Evolutionary conservation across 202 grass and related monocot genomes (phyloP).

Genomic region (Thinopyrum obtusiflorum): DNA sequence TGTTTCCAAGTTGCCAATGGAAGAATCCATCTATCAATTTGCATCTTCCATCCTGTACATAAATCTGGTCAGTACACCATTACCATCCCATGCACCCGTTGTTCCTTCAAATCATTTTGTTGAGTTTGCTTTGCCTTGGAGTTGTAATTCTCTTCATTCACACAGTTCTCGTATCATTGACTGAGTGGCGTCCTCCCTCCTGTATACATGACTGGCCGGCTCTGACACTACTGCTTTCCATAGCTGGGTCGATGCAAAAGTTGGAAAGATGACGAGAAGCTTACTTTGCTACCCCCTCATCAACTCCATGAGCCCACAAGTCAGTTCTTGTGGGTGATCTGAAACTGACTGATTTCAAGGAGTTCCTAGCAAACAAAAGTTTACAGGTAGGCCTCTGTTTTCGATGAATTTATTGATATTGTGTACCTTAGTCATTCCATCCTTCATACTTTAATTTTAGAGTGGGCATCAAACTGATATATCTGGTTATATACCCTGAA

Average conservation of each 20-base stretch:
- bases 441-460: not conserved
- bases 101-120: too few species aligned
- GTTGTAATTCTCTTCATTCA: too few species aligned
- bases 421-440: not conserved
- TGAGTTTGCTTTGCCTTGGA: too few species aligned
- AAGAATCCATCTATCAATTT: too few species aligned
- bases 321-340: slow-evolving; percentile 77
- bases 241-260: slow-evolving; percentile 69
- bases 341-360: slow-evolving; percentile 87
- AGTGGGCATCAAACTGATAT: not conserved
- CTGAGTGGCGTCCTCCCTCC: too few species aligned
- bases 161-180: too few species aligned
- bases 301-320: slow-evolving; percentile 54
- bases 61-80: too few species aligned
- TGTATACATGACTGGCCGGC: too few species aligned
- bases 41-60: too few species aligned
- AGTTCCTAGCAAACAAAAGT: slow-evolving; percentile 71
- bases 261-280: slow-evolving; percentile 64
- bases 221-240: not conserved
- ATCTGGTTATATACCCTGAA: not conserved
- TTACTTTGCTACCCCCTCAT: slow-evolving; percentile 46
- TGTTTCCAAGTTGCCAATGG: too few species aligned
- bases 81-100: too few species aligned
- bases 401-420: too few species aligned
- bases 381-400: slow-evolving; percentile 49